A percentile compares a stretch with the other conserved stretches of the same genome.
phyloP scores from a whole-genome alignment of 1,284 basidiomycete species.

The Tilletiaria anomala region DNA sequence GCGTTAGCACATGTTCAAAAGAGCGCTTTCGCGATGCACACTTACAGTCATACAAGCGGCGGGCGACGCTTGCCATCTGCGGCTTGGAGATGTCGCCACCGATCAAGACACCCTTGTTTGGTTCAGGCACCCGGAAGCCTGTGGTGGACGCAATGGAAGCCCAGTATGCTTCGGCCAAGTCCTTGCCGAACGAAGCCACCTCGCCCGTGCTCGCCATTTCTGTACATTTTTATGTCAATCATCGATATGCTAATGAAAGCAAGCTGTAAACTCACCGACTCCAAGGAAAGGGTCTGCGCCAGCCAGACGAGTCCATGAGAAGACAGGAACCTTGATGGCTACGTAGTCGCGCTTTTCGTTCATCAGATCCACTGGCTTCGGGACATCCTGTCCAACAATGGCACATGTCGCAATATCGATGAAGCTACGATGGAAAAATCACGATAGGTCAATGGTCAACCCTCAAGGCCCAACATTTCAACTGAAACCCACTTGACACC shows the following conservation, averaged over 20 bases:
- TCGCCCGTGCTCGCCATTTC: slow-evolving; percentile 99
- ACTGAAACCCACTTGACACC: slow-evolving; percentile 68
- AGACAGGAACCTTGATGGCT: slow-evolving; percentile 94
- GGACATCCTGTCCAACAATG: slow-evolving; percentile 76
- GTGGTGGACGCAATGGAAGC: slow-evolving; percentile 72
- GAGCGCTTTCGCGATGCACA: not conserved
- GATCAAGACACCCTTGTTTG: slow-evolving; percentile 65
- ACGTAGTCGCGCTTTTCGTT: slow-evolving; percentile 75
- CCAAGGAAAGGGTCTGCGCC: slow-evolving; percentile 95
- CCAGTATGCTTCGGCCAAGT: slow-evolving; percentile 95
- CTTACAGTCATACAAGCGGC: slow-evolving; percentile 40
- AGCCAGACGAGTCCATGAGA: slow-evolving; percentile 86
- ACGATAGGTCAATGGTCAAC: too few relatives aligned
- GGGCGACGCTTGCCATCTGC: slow-evolving; percentile 65
- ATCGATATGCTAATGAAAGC: not conserved
- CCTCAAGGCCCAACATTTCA: not conserved
- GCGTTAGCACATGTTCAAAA: not conserved
- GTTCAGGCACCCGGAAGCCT: slow-evolving; percentile 71
- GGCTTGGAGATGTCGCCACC: slow-evolving; percentile 72
- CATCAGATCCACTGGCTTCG: slow-evolving; percentile 88
- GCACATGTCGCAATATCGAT: slow-evolving; percentile 87
- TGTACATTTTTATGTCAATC: slow-evolving; percentile 29
- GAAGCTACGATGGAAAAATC: slow-evolving; percentile 48
- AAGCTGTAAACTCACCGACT: slow-evolving; percentile 50
- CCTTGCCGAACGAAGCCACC: slow-evolving; percentile 89